Evolutionary conservation across 805 yeast species (phyloP), one percentile per base, ranked within the genome.

Genomic region (Wickerhamomyces silvicola): DNA sequence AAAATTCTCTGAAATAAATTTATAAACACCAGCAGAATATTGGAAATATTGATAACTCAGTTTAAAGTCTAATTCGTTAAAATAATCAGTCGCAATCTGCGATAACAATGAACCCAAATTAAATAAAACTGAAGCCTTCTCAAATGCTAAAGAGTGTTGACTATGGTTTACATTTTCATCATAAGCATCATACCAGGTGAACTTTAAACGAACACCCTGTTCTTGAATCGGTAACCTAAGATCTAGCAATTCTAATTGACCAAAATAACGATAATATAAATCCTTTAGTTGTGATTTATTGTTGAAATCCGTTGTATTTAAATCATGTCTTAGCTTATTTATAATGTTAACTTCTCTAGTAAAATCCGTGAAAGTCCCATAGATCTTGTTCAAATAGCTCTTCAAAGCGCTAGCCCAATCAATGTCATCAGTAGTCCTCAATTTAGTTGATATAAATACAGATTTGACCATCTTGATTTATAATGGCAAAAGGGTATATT

Each of bases 121-220:
- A 66, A 79, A 90, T 32, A 92, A 64, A 3, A 81, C 62, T 17
- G 82, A 73, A 0, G 96, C 95, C 59, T 90, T 90, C 50, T 90
- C 98, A 51, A 84, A 87, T 0, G 95, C 86, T 27, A 84, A 48
- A 0, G 95, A 80, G 46, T 72, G 72, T 52, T 88, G 96, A n/a
- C 81, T 64, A 38, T 70, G 70, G 10, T 66, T 58, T 1, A 64
- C 57, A 1, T 62, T 43, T 7, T 61, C 60, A 31, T 65, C 60
- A 48, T 78, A 83, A 5, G 92, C 80, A 51, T 88, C 95, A 42
- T 60, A 59, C 97, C 97, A 90, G 0, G 75, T 67, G 54, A 88
- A 90, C 33, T 70, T 68, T 9, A 81, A 52, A 36, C 68, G 65
- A 37, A 78, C 68, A n/a, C 67, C 72, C 4, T 62, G 56, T n/a